These are phyloP conservation scores for Xylariaceae sp. DNA, from an alignment of 2,329 filamentous ascomycete genomes.

Conservation along the genomic window DNA sequence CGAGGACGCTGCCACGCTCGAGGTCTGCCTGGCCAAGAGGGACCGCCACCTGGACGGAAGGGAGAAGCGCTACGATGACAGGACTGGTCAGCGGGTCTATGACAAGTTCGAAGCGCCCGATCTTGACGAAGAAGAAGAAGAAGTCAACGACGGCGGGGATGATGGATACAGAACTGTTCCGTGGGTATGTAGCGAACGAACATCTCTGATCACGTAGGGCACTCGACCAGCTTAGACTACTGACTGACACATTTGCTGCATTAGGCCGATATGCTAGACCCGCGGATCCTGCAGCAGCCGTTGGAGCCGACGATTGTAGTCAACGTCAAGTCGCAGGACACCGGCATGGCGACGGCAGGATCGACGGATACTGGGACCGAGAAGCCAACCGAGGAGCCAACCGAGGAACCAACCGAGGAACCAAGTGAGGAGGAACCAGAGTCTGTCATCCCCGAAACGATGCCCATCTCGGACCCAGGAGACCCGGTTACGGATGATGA, in stretches of 20 bases:
- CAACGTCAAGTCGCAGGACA: conserved; percentile 2
- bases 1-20: conserved; percentile 46
- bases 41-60: conserved; percentile 55
- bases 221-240: too few relatives aligned
- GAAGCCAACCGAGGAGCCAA: too few relatives aligned
- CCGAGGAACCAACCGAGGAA: too few relatives aligned
- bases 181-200: conserved; percentile 42
- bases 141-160: conserved; percentile 35
- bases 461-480: neutral
- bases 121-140: conserved; percentile 52
- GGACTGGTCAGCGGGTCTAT: conserved; percentile 68
- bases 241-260: conserved; percentile 4
- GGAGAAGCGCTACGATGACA: conserved; percentile 56
- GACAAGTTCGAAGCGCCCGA: conserved; percentile 71
- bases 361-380: neutral
- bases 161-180: conserved; percentile 56
- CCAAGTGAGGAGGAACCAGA: too few relatives aligned
- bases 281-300: conserved; percentile 55
- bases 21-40: conserved; percentile 61
- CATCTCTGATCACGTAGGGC: too few relatives aligned
- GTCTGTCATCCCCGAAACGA: neutral
- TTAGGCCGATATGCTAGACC: conserved; percentile 56
- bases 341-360: conserved; percentile 1
- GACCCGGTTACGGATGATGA: neutral
- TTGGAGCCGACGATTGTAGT: conserved; percentile 11